Evolutionary conservation across 306 rosid genomes (phyloP), one percentile per base, ranked within the genome.

Genomic region (Pterocarpus santalinus): DNA sequence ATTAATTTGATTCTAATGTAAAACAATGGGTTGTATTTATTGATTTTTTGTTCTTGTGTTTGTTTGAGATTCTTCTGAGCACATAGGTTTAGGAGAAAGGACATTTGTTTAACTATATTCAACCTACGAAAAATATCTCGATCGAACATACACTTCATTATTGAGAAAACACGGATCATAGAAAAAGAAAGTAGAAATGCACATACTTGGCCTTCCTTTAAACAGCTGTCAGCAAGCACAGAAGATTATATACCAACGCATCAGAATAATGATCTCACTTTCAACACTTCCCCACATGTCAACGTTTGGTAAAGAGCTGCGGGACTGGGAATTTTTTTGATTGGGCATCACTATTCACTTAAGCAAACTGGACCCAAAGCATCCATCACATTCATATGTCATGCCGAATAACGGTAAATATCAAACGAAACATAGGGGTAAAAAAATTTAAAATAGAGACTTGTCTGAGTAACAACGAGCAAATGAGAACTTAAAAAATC

Each of bases 261-360:
- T 22, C 28, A 69, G 13, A 55, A 56, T 30, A 4, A 2, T 11
- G 33, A 13, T 15, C 32, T 78, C 34, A 4, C 16, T 52, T 13
- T 52, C 12, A 22, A 28, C 39, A 14, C 13, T 38, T 66, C 44
- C 44, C 43, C 56, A 77, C 8, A 12, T 65, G 73, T 53, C 73
- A 4, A 36, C 13, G 43, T 36, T 35, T 52, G 1, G 36, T 77
- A 1, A 65, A 53, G 65, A 65, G 10, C 55, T 60, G 72, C 51
- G 5, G 49, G 15, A 76, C 14, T 1, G 17, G 36, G 11, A 51
- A 17, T 38, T 5, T 7, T 53, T 53, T 39, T 77, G 53, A 51
- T 66, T 65, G 81, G 81, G 44, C 73, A 36, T 49, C 52, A 51
- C 63, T 76, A 76, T 38, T 43, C 49, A 43, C 49, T 8, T 22